Percentiles rank a stretch among this genome's conserved stretches.
phyloP scores from a whole-genome alignment of 163 green algal genomes.

The Scenedesmus sp. region DNA sequence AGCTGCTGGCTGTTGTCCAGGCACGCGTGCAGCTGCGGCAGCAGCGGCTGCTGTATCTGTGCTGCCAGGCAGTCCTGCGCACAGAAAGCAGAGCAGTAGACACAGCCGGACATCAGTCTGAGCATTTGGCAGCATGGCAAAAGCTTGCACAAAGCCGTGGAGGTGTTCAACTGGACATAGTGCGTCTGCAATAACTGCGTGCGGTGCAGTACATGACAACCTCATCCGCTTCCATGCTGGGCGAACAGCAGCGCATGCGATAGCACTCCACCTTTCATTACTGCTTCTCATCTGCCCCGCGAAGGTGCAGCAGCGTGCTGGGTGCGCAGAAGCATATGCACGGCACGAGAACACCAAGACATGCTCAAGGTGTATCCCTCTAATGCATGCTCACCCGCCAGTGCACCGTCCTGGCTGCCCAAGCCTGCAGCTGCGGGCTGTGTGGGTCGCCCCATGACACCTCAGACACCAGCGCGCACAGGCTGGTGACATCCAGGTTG shows the following conservation, averaged over 20 bases:
- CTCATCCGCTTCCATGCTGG: too few relatives aligned
- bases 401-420: slow-evolving; percentile 54
- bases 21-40: slow-evolving; percentile 34
- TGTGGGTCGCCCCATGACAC: slow-evolving; percentile 48
- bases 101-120: neutral
- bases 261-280: neutral
- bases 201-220: too few relatives aligned
- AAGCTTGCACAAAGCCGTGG: neutral
- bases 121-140: neutral
- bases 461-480: slow-evolving; percentile 68
- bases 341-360: too few relatives aligned
- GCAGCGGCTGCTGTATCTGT: slow-evolving; percentile 50
- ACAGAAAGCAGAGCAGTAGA: neutral
- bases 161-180: neutral
- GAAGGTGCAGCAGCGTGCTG: too few relatives aligned
- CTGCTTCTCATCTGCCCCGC: neutral
- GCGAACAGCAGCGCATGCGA: too few relatives aligned
- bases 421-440: slow-evolving; percentile 35
- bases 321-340: neutral
- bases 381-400: slow-evolving; percentile 45
- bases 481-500: slow-evolving; percentile 62
- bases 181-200: too few relatives aligned
- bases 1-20: slow-evolving; percentile 39
- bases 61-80: slow-evolving; percentile 55
- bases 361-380: too few relatives aligned